Evolutionary conservation across 2,329 filamentous ascomycete genomes (phyloP), one percentile per base, ranked within the genome.

Genomic region (Acephala macrosclerotiorum): DNA sequence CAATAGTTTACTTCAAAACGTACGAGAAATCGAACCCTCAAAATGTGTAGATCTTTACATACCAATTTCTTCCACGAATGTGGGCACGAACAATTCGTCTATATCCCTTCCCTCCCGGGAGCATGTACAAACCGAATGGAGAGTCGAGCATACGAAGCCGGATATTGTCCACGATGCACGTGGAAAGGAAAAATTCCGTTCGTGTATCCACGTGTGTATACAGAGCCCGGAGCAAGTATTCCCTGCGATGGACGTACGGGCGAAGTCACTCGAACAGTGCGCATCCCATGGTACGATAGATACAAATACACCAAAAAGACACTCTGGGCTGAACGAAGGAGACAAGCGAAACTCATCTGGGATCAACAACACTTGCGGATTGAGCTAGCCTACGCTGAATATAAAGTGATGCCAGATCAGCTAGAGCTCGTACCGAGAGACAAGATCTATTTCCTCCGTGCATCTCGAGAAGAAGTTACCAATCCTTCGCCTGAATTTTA

Each of bases 161-260:
- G 58, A 42, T 61, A 42, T 42, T 65, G 63, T 47, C 63, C 58
- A 26, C 63, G 63, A n/a, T 65, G 63, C 42, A 20, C 29, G 22
- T 57, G 55, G 55, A 22, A 9, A 56, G 58, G 63, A 36, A 45
- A 56, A 26, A n/a, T 20, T 11, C 38, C 33, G 22, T 65, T 58
- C 42, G 14, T 58, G 2, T 51, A 22, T 26, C 63, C 59, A 6
- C 60, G 40, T 22, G 16, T 47, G 26, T 64, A 60, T 20, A 9
- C 26, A n/a, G 62, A 64, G 16, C 36, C 22, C 22, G 58, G 49
- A n/a, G 5, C 16, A 40, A 53, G 58, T 9, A 29, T 61, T 1
- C 22, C 20, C 4, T 61, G 63, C 16, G 20, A 35, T n/a, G 57
- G 57, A 3, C 35, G 22, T 29, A 49, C n/a, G 11, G 63, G 53